Base-by-base conservation (phyloP, 78 protist species). In the Tieghemostelium lacteum region DNA sequence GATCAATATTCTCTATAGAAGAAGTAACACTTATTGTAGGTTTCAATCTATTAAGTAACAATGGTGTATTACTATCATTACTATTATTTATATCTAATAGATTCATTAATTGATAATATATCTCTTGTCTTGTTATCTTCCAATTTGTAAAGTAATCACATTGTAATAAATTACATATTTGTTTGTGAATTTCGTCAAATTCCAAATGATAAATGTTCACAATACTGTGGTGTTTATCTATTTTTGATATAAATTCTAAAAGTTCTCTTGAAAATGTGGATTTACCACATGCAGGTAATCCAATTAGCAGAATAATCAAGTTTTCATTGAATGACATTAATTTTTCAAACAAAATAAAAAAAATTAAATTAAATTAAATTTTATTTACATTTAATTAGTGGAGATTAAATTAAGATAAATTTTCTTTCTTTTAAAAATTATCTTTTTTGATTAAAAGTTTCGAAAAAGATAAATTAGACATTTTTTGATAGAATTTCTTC, bases 201-300 rank as follows among this genome's bases (percentile, higher is more conserved):
- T 64, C 71, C 5, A 64, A 8, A 64, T 36, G 39, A 36, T 64
- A 64, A 6, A n/a, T 61, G 26, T 61, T 22, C 22, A 28, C 8
- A 61, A n/a, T 31, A 31, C 29, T 29, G 36, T 24, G 16, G 6
- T 4, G 6, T 36, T 10, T 29, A 17, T 31, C 6, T 6, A 29
- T 36, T 36, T 64, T 3, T 36, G 1, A 22, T 10, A 62, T 10
- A 29, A 28, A 62, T 10, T 62, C 5, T 7, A 31, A 3, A 7
- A 29, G 8, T 62, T 3, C 20, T 7, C 20, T 64, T 5, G 50
- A 31, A 10, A 64, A 6, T 3, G 3, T 36, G 2, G 71, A 36
- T 64, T 64, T 64, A 36, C 71, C 71, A 10, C 45, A 64, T 31
- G 71, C 71, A 10, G 71, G 71, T 19, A 64, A 36, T 3, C 71